Evolutionary conservation across 2,329 filamentous ascomycete genomes (phyloP), one percentile per base, ranked within the genome.

Genomic region (Rachicladosporium sp.): DNA sequence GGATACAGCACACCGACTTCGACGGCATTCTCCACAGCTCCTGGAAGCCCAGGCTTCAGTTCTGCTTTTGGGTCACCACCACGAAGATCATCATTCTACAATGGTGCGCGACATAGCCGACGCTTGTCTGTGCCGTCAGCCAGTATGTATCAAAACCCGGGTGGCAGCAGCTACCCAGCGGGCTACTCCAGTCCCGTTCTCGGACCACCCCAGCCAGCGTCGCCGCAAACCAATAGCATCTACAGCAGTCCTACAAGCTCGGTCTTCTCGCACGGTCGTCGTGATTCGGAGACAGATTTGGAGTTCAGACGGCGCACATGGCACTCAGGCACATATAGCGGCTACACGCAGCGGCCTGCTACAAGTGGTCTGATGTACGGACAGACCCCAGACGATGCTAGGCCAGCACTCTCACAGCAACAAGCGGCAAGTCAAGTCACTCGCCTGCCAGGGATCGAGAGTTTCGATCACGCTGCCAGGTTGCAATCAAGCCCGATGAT

Each of bases 391-490:
- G 74, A 79, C 51, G 53, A 76, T 60, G 56, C 76, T 65, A 62
- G 74, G 63, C 56, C 76, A 57, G 52, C 74, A 53, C 61, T 73
- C 64, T 54, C 71, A 42, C 55, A 71, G 54, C 57, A 74, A 60
- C 55, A 73, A 59, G 48, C 76, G 62, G 58, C 68, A 59, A 54
- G 62, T 37, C 77, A 80, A 50, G 73, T 70, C 4, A 67, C 85
- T 10, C 77, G 85, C 31, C 70, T 95, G 10, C 88, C 88, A 1
- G 87, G 88, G 10, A 95, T 95, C 48, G 86, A 93, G 57, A 93
- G 85, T 10, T 94, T 95, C 51, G 86, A 89, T 53, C 79, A 84
- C 41, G 68, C 83, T 15, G 72, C 77, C 1, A 43, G 58, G 68
- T 71, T 76, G 36, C 71, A 73, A 39, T 69, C 75, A 2, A 87